phyloP scores from a whole-genome alignment of 2,329 filamentous ascomycete species.

The Cadophora malorum region DNA sequence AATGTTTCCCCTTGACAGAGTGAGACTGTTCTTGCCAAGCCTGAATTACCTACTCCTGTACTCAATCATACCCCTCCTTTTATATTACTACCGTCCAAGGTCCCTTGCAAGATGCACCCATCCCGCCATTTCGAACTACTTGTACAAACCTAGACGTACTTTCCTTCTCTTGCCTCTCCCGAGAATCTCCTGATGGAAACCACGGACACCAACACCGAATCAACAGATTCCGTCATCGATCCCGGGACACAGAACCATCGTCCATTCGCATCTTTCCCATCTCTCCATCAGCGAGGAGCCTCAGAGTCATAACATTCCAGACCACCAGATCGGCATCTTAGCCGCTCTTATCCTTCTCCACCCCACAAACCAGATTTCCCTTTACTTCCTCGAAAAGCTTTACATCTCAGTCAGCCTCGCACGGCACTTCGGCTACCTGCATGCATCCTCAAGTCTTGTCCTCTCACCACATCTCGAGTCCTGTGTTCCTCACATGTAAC shows the following conservation, averaged over 20 bases:
- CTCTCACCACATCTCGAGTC: background rate
- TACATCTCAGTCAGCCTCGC: constrained; percentile 17
- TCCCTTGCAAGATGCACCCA: background rate
- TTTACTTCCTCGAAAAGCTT: background rate
- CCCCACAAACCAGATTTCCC: background rate
- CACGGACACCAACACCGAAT: background rate
- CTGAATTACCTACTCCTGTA: background rate
- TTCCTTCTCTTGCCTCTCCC: background rate
- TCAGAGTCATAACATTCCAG: background rate
- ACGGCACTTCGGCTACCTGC: constrained; percentile 16
- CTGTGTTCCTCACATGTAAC: background rate
- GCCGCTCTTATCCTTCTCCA: constrained; percentile 1
- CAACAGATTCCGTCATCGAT: constrained; percentile 5
- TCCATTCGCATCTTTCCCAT: background rate
- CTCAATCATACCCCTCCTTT: background rate
- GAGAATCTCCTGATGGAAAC: background rate
- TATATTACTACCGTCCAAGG: background rate
- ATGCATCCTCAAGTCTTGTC: background rate
- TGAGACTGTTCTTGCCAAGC: background rate
- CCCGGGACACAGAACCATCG: no score
- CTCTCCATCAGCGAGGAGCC: background rate
- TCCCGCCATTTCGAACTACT: background rate
- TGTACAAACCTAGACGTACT: background rate
- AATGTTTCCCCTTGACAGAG: no score
- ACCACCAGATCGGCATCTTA: constrained; percentile 11